Evolutionary conservation across 2,329 filamentous ascomycete species (phyloP).

Genomic region (Paraphaeosphaeria sporulosa): DNA sequence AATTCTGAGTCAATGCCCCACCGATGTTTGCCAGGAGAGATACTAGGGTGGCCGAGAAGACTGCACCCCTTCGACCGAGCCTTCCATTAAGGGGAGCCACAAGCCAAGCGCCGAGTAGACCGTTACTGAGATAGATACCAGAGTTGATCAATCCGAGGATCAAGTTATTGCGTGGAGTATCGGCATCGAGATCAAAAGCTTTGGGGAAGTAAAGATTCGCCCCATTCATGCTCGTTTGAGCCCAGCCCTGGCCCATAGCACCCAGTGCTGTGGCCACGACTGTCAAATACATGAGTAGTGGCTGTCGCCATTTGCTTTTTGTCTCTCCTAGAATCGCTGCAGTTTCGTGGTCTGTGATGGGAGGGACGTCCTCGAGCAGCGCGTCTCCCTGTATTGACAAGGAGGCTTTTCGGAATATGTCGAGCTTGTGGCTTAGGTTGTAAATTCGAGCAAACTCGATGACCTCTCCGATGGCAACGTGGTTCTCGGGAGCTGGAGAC

Average conservation of each 20-base stretch:
- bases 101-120: too few species aligned
- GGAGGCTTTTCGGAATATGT: not conserved
- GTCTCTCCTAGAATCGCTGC: not conserved
- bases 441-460: not conserved
- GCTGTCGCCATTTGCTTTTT: constrained; percentile 61
- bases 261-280: constrained; percentile 71
- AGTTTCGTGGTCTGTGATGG: not conserved
- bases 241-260: constrained; percentile 69
- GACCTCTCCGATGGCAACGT: too few species aligned
- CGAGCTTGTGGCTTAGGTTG: constrained; percentile 3
- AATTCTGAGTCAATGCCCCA: constrained; percentile 12
- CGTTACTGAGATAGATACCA: constrained; percentile 13
- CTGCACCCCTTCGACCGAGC: constrained; percentile 33
- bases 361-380: not conserved
- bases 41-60: constrained; percentile 35
- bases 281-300: constrained; percentile 67
- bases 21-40: constrained; percentile 18
- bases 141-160: constrained; percentile 37
- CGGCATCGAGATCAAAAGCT: constrained; percentile 55
- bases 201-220: constrained; percentile 66
- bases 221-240: constrained; percentile 60
- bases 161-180: constrained; percentile 22
- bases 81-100: too few species aligned
- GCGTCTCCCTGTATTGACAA: not conserved
- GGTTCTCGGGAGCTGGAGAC: too few species aligned